Base-by-base conservation (phyloP, 108 stramenopile species). In the Cyclotella kingstonii region DNA sequence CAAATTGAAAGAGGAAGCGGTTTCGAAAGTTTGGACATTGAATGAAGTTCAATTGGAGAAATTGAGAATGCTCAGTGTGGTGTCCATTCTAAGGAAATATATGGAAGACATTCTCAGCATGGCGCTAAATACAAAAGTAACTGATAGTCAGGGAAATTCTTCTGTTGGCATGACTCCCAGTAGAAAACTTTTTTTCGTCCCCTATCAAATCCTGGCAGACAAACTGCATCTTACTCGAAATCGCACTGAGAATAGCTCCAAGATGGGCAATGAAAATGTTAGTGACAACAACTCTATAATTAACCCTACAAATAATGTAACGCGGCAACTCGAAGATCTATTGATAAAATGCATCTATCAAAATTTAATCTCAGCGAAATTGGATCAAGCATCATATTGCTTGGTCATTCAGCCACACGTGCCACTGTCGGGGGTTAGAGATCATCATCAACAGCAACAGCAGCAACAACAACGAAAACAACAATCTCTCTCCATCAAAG, bases 271-370 rank as follows among this genome's bases (percentile, higher is more conserved):
- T 28, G 60, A 44, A 26, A 39, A 30, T 14, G 27, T 30, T 33
- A 31, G 2, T 5, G 2, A 28, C 27, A 53, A 12, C 27, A 31
- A 29, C 52, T 7, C 12, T 26, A 5, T 40, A 49, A n/a, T n/a
- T n/a, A n/a, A n/a, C n/a, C 70, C 53, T 21, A 18, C 23, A 2
- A 18, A 29, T 5, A 23, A 60, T 31, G 34, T 44, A 19, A 52
- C 63, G 39, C 74, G 74, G 1, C 39, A 57, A 19, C 54, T 76
- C 19, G 74, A 76, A 41, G 68, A 76, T 35, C 18, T 76, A 40
- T 50, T 76, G 7, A 76, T 76, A 25, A 53, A 69, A 58, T 76
- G 74, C 62, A 49, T 76, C 12, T 76, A 70, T 58, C 54, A 61
- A 34, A 64, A 70, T 57, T n/a, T 76, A 23, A 28, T 76, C 14